Percentiles rank a stretch among this genome's conserved stretches.
phyloP scores from a whole-genome alignment of 1,139 yeast species.

The Magnusiomyces tetraspermus region DNA sequence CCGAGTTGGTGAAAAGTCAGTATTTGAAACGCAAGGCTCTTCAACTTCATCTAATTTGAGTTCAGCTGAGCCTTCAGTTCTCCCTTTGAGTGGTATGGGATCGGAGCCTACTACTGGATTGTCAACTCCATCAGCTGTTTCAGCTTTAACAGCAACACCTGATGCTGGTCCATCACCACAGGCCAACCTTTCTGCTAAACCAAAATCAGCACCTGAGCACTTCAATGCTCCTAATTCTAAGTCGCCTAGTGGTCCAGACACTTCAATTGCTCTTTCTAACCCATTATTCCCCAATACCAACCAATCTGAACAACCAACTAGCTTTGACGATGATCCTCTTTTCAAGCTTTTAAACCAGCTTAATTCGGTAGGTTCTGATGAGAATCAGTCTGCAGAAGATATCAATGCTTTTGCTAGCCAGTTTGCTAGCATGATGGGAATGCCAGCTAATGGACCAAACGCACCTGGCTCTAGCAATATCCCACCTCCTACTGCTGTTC shows the following conservation, averaged over 20 bases:
- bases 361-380: conserved; percentile 6
- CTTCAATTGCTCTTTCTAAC: no score
- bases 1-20: background rate
- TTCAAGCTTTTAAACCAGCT: conserved; percentile 11
- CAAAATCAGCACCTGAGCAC: no score
- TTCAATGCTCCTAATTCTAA: no score
- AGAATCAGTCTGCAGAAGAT: conserved; percentile 1
- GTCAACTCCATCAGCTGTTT: no score
- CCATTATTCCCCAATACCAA: background rate
- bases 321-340: conserved; percentile 11
- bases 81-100: no score
- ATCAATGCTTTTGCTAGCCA: conserved; percentile 10
- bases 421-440: conserved; percentile 12
- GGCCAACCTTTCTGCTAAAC: no score
- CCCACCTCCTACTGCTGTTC: conserved; percentile 5
- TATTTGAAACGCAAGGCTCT: background rate
- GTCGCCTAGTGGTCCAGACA: no score
- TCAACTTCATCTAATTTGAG: background rate
- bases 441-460: background rate
- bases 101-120: no score
- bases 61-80: background rate
- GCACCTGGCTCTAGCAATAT: background rate
- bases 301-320: background rate
- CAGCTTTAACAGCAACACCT: no score
- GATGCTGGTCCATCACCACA: no score